Conservation (phyloP, 495 filamentous ascomycete genomes). For the Chaetomidium leptoderma region DNA sequence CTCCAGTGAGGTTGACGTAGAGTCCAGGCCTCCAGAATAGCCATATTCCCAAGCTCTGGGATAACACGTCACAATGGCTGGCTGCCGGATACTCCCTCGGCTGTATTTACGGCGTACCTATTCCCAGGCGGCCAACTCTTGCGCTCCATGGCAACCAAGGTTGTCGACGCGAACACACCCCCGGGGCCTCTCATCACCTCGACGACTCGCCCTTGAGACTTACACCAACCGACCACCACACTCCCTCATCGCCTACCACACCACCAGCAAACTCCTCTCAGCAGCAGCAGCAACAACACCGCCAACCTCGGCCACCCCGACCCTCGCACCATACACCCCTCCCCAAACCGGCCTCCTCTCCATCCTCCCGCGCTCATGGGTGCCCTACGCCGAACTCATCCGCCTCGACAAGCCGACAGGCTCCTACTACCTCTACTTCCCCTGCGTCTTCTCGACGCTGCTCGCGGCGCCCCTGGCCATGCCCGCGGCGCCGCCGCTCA, state of each 20-base stretch:
- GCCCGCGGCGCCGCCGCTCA: constrained; percentile 54
- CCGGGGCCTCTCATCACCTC: constrained; percentile 15
- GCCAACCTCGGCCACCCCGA: constrained; percentile 9
- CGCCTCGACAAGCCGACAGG: constrained; percentile 93
- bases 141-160: constrained; percentile 1
- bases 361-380: constrained; percentile 64
- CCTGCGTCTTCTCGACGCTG: constrained; percentile 86
- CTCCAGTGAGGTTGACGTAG: neutral
- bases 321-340: constrained; percentile 50
- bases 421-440: constrained; percentile 93
- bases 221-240: constrained; percentile 2
- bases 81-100: constrained; percentile 16
- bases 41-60: neutral
- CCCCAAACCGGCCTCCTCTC: constrained; percentile 77
- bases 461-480: constrained; percentile 56
- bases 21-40: no score
- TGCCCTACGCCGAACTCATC: constrained; percentile 91
- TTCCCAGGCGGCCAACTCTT: constrained; percentile 2
- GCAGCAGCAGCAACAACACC: constrained; percentile 7
- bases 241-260: constrained; percentile 23
- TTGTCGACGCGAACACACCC: neutral
- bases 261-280: constrained; percentile 24
- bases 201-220: constrained; percentile 14
- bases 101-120: no score
- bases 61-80: constrained; percentile 12